These are phyloP conservation scores for Cladophialophora yegresii DNA, from an alignment of 2,329 filamentous ascomycete species.

Conservation along the genomic window DNA sequence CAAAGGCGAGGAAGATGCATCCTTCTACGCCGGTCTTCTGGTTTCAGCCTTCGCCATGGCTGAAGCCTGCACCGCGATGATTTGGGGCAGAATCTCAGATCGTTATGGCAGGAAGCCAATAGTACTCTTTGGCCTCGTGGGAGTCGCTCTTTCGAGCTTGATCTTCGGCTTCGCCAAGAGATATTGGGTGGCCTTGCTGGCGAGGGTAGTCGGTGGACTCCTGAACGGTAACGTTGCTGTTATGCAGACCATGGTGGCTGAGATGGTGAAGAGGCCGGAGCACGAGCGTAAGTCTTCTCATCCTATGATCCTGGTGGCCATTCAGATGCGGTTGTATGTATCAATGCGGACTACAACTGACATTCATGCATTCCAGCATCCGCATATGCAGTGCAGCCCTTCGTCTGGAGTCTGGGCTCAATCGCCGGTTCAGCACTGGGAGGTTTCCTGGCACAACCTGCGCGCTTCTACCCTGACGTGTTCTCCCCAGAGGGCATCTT, in stretches of 20 bases:
- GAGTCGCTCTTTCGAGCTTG: slow-evolving; percentile 46
- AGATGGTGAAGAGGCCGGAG: slow-evolving; percentile 65
- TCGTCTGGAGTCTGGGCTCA: slow-evolving; percentile 34
- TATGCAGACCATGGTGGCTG: slow-evolving; percentile 72
- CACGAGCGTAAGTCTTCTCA: slow-evolving; percentile 43
- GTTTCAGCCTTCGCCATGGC: slow-evolving; percentile 51
- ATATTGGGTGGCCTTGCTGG: slow-evolving; percentile 50
- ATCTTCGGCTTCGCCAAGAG: slow-evolving; percentile 47
- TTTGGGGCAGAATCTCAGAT: slow-evolving; percentile 49
- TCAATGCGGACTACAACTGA: neutral
- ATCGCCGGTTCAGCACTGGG: slow-evolving; percentile 32
- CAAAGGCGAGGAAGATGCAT: slow-evolving; percentile 40
- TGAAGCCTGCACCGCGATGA: slow-evolving; percentile 48
- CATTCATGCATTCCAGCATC: slow-evolving; percentile 18
- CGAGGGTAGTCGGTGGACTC: slow-evolving; percentile 58
- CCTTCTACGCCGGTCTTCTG: slow-evolving; percentile 37
- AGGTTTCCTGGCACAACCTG: slow-evolving; percentile 33
- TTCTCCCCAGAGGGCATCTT: slow-evolving; percentile 32
- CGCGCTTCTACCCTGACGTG: slow-evolving; percentile 26
- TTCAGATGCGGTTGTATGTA: no score
- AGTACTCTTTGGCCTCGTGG: slow-evolving; percentile 43
- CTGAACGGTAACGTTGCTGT: slow-evolving; percentile 73
- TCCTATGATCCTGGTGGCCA: neutral
- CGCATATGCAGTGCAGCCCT: slow-evolving; percentile 33
- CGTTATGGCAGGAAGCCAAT: slow-evolving; percentile 44